A percentile compares a stretch with the other conserved stretches of the same genome.
phyloP scores from a whole-genome alignment of 2,329 filamentous ascomycete species.

The Fusarium burgessii region DNA sequence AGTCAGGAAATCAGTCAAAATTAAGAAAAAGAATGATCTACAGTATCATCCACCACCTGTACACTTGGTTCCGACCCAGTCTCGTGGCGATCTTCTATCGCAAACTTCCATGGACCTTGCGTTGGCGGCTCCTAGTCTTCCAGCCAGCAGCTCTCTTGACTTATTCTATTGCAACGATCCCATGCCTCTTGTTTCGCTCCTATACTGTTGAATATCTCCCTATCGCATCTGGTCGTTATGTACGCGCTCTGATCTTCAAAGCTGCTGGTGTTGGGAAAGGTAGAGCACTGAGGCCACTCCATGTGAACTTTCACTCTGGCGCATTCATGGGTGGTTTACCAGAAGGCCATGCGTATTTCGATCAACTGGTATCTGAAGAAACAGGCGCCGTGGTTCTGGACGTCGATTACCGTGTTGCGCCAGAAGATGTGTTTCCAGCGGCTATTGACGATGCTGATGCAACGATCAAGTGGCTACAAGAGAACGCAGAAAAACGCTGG shows the following conservation, averaged over 20 bases:
- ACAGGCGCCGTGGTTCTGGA: conserved; percentile 61
- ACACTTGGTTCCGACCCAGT: conserved; percentile 45
- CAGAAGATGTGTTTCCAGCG: conserved; percentile 62
- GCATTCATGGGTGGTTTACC: conserved; percentile 58
- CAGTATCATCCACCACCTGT: conserved; percentile 18
- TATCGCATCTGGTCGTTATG: conserved; percentile 40
- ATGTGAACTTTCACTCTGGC: conserved; percentile 59
- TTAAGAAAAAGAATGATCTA: background rate
- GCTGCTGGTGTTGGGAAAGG: conserved; percentile 27
- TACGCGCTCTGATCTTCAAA: conserved; percentile 54
- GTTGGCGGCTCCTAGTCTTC: conserved; percentile 59
- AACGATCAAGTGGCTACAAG: conserved; percentile 54
- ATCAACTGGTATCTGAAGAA: conserved; percentile 49
- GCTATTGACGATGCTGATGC: conserved; percentile 62
- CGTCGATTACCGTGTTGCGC: conserved; percentile 64
- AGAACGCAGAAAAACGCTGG: conserved; percentile 52
- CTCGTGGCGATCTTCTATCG: conserved; percentile 53
- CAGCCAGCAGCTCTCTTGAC: conserved; percentile 56
- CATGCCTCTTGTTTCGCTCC: conserved; percentile 52
- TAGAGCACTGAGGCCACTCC: conserved; percentile 53
- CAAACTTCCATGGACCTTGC: conserved; percentile 53
- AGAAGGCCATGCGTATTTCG: conserved; percentile 53
- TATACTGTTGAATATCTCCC: conserved; percentile 53
- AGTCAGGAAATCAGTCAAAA: too few species aligned
- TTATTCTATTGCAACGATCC: conserved; percentile 52